Conservation (phyloP, 352 stramenopile genomes). For the Globisporangium camurandrum region DNA sequence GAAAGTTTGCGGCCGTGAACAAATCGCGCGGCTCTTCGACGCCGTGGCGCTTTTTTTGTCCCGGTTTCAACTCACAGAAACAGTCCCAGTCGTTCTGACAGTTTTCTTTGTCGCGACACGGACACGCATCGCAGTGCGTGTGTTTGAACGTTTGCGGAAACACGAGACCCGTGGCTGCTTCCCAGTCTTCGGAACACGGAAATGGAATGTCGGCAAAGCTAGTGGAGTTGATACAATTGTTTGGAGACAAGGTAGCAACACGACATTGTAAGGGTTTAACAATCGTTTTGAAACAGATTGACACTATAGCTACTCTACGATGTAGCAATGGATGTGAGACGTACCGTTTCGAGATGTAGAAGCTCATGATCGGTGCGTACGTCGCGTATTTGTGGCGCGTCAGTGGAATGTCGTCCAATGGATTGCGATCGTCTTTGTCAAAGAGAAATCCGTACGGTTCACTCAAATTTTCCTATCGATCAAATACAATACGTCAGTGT, state of each 20-base stretch:
- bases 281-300: background rate
- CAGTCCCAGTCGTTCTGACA: slow-evolving; percentile 80
- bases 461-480: slow-evolving; percentile 83
- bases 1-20: slow-evolving; percentile 96
- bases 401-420: slow-evolving; percentile 90
- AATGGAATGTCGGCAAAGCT: slow-evolving; percentile 97
- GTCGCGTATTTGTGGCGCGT: slow-evolving; percentile 83
- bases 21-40: slow-evolving; percentile 84
- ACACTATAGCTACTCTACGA: background rate
- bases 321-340: background rate
- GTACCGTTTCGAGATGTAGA: slow-evolving; percentile 91
- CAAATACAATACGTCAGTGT: background rate
- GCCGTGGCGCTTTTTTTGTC: slow-evolving; percentile 63
- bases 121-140: slow-evolving; percentile 73
- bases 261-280: too few relatives aligned
- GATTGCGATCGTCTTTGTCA: slow-evolving; percentile 94
- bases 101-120: slow-evolving; percentile 48
- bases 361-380: slow-evolving; percentile 97
- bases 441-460: slow-evolving; percentile 99
- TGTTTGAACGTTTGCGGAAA: slow-evolving; percentile 90
- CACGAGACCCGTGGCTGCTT: slow-evolving; percentile 86
- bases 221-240: too few relatives aligned
- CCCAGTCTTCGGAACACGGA: slow-evolving; percentile 95
- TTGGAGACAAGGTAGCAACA: too few relatives aligned
- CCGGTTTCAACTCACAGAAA: slow-evolving; percentile 53